Evolutionary conservation across 2,329 filamentous ascomycete genomes (phyloP).

Genomic region (Tolypocladium cylindrosporum): DNA sequence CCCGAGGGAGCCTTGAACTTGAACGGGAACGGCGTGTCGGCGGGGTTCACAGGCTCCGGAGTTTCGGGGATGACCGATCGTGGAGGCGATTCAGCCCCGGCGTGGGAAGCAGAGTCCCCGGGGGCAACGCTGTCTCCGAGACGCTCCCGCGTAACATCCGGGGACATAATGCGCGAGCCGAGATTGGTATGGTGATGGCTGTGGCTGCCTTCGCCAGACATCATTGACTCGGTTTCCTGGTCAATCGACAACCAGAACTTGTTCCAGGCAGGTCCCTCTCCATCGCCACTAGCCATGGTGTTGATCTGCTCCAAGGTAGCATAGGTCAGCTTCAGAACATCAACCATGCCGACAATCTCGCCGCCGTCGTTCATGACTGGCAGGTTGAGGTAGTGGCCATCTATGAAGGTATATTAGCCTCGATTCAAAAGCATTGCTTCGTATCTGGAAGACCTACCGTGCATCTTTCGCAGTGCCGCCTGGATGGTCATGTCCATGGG

Average conservation of each 20-base stretch:
- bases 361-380: conserved; percentile 96
- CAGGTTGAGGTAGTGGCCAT: conserved; percentile 95
- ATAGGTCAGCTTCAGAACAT: conserved; percentile 96
- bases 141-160: conserved; percentile 62
- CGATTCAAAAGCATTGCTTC: neutral
- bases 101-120: conserved; percentile 89
- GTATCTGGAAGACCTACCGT: conserved; percentile 52
- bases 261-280: conserved; percentile 96
- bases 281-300: conserved; percentile 80
- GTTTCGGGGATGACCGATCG: conserved; percentile 48
- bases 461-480: conserved; percentile 96
- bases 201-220: conserved; percentile 81
- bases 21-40: conserved; percentile 84
- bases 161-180: conserved; percentile 68
- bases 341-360: conserved; percentile 98
- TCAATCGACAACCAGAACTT: conserved; percentile 98
- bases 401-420: conserved; percentile 30
- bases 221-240: conserved; percentile 89
- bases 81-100: conserved; percentile 68
- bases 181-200: conserved; percentile 55
- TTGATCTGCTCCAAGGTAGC: conserved; percentile 97
- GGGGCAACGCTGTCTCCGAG: conserved; percentile 77
- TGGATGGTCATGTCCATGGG: conserved; percentile 99
- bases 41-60: conserved; percentile 41
- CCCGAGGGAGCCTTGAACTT: conserved; percentile 98